phyloP scores from a whole-genome alignment of 2,329 filamentous ascomycete genomes.

The Magnaporthiopsis poae region DNA sequence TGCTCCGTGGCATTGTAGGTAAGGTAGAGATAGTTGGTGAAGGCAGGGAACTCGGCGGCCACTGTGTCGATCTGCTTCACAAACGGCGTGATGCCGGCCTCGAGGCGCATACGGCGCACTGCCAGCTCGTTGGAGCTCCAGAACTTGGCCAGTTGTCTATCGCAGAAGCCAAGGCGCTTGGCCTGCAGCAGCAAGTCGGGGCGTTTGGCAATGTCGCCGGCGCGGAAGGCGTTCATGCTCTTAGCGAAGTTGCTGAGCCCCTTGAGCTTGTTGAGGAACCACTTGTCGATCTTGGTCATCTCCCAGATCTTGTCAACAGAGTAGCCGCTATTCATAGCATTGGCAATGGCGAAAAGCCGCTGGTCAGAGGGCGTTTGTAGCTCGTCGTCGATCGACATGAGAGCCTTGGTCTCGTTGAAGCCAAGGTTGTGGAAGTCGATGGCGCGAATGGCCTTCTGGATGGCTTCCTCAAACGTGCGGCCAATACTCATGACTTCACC shows the following conservation, averaged over 20 bases:
- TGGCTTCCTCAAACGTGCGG: conserved; percentile 91
- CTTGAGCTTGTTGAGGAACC: conserved; percentile 91
- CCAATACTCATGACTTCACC: conserved; percentile 99
- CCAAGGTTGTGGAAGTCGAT: conserved; percentile 94
- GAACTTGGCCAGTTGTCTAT: conserved; percentile 87
- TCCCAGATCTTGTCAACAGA: conserved; percentile 96
- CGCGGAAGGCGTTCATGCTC: conserved; percentile 57
- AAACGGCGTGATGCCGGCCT: conserved; percentile 74
- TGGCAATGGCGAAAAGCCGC: conserved; percentile 92
- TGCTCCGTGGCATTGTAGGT: conserved; percentile 88
- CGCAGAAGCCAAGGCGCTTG: conserved; percentile 89
- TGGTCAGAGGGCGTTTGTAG: conserved; percentile 96
- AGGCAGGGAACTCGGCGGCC: conserved; percentile 87
- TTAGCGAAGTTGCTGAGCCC: conserved; percentile 82
- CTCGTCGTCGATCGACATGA: conserved; percentile 94
- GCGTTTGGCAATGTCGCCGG: conserved; percentile 54
- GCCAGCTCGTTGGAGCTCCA: conserved; percentile 90
- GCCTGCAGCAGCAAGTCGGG: conserved; percentile 64
- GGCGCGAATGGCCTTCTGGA: conserved; percentile 92
- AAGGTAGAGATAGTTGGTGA: conserved; percentile 91
- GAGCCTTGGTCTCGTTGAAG: conserved; percentile 80
- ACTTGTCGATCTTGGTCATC: conserved; percentile 96
- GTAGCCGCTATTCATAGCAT: conserved; percentile 92
- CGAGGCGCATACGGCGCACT: conserved; percentile 72
- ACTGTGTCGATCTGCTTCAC: conserved; percentile 99